Evolutionary conservation across 352 stramenopile genomes (phyloP), one percentile per base, ranked within the genome.

Genomic region (Pelagophyceae sp.): DNA sequence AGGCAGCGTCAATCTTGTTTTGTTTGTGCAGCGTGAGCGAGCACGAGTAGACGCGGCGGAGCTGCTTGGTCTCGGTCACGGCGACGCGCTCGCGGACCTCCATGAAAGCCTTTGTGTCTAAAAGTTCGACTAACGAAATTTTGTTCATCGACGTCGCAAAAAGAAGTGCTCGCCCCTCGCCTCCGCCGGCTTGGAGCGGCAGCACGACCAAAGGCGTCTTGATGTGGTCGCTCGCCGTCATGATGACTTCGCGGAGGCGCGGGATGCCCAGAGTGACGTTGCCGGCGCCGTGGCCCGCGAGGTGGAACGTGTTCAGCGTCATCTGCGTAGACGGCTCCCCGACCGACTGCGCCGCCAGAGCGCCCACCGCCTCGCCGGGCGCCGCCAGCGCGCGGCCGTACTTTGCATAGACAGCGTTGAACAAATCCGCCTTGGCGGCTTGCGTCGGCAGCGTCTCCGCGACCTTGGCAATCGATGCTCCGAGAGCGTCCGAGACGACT

Each of bases 271-370:
- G 87, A 38, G 97, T 99, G 60, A 99, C 96, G 86, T 99, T 99
- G 58, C 95, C 96, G 50, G 95, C 96, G 82, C 96, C 96, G 82
- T 97, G 92, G 63, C 97, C 97, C 69, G 97, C 97, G 83, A 99
- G 90, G 83, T 99, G 97, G 87, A 99, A 99, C 40, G 97, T 99
- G 87, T 99, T 99, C 17, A 99, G 89, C 74, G 97, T 99, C 97
- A 99, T 99, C 85, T 99, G 97, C 6, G 97, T 99, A 38, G 95
- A 99, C n/a, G 97, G 97, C 83, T 99, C 97, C 58, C 97, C 96
- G 81, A 99, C 94, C 80, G 91, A 97, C 87, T 99, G 96, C 38
- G 95, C 97, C 72, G 95, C 96, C 76, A 99, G 94, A 40, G 95
- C 92, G 76, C 97, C 97, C 5, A 99, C 97, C 58, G 96, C 95